Percentiles rank a stretch among this genome's conserved stretches.
These are phyloP conservation scores for Phytophthora cactorum DNA, from an alignment of 352 stramenopile genomes.

Conservation along the genomic window DNA sequence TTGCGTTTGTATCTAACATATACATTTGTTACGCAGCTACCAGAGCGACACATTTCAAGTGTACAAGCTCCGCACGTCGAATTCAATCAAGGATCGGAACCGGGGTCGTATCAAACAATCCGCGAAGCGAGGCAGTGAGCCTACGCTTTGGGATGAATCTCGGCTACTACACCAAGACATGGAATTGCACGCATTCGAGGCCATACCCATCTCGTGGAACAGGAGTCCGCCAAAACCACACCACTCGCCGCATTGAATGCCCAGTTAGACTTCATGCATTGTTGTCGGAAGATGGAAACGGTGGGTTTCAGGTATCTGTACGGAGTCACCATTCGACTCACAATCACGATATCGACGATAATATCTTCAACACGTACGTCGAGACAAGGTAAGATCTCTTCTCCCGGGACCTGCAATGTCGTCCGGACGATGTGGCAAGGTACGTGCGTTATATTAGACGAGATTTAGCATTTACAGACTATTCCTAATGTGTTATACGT, in stretches of 20 bases:
- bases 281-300: background rate
- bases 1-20: background rate
- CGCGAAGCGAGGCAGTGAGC: too few species aligned
- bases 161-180: too few species aligned
- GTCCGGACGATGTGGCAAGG: background rate
- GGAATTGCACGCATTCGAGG: background rate
- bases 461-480: background rate
- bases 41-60: background rate
- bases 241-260: background rate
- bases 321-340: background rate
- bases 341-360: background rate
- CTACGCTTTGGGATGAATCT: too few species aligned
- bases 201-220: background rate
- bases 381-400: background rate
- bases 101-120: too few species aligned
- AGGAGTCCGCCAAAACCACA: background rate
- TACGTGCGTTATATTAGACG: background rate
- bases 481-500: too few species aligned
- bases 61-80: background rate
- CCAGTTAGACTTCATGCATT: background rate
- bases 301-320: background rate
- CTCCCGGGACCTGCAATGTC: background rate
- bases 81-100: too few species aligned
- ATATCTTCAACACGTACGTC: conserved; percentile 1
- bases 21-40: background rate